Conservation (phyloP, 75 land plant species). For the Sequoiadendron giganteum region DNA sequence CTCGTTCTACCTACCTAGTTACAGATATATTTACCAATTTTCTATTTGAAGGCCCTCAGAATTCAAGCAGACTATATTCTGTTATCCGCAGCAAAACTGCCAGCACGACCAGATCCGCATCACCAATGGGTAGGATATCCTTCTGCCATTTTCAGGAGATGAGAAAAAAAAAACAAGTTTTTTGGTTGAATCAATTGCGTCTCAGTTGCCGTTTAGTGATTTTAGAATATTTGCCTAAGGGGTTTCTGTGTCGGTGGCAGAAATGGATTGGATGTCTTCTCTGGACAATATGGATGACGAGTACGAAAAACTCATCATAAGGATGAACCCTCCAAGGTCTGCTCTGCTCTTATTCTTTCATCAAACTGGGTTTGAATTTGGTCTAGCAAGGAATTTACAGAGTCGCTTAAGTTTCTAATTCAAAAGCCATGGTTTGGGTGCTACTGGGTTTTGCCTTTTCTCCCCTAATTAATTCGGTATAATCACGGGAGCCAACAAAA, state of each 20-base stretch:
- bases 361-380: background rate
- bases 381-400: too few relatives aligned
- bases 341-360: background rate
- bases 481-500: too few relatives aligned
- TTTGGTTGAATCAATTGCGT: too few relatives aligned
- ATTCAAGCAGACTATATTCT: background rate
- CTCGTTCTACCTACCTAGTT: background rate
- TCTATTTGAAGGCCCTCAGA: background rate
- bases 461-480: too few relatives aligned
- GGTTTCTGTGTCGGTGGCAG: background rate
- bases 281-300: constrained; percentile 1
- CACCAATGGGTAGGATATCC: background rate
- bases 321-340: constrained; percentile 1
- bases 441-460: too few relatives aligned
- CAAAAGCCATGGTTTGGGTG: too few relatives aligned
- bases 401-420: too few relatives aligned
- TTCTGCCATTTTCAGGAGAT: too few relatives aligned
- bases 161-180: background rate
- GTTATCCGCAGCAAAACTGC: too few relatives aligned
- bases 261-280: constrained; percentile 1
- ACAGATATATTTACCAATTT: background rate
- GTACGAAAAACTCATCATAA: background rate
- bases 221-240: background rate
- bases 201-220: background rate
- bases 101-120: background rate